These are phyloP conservation scores for Taiozyma sp. DNA, from an alignment of 1,139 yeast genomes.

Conservation along the genomic window DNA sequence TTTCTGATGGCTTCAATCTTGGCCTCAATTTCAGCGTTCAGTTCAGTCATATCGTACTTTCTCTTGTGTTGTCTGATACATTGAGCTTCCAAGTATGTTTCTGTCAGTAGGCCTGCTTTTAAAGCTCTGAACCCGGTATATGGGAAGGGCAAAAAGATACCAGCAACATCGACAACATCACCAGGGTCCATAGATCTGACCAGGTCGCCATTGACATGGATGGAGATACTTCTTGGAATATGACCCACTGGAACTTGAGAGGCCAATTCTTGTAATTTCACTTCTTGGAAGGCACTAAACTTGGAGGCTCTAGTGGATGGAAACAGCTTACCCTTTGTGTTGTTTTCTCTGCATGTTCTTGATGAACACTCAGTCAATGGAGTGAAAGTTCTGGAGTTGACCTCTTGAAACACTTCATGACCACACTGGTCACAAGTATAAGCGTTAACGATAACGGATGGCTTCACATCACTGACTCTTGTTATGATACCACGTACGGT, in stretches of 20 bases:
- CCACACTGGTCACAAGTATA: slow-evolving; percentile 98
- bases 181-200: slow-evolving; percentile 91
- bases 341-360: slow-evolving; percentile 69
- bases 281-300: slow-evolving; percentile 93
- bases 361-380: slow-evolving; percentile 88
- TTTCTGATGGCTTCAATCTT: slow-evolving; percentile 48
- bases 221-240: slow-evolving; percentile 80
- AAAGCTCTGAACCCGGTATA: slow-evolving; percentile 93
- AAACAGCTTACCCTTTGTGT: slow-evolving; percentile 82
- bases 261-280: slow-evolving; percentile 89
- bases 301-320: slow-evolving; percentile 96
- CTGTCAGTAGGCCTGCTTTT: slow-evolving; percentile 88
- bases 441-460: slow-evolving; percentile 85
- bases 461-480: slow-evolving; percentile 94
- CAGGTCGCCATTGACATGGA: slow-evolving; percentile 85
- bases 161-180: slow-evolving; percentile 88
- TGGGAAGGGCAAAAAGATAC: slow-evolving; percentile 90
- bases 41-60: slow-evolving; percentile 65
- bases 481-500: slow-evolving; percentile 94
- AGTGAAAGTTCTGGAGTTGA: slow-evolving; percentile 73
- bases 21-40: slow-evolving; percentile 50
- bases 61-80: slow-evolving; percentile 81
- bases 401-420: slow-evolving; percentile 93
- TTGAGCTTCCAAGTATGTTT: slow-evolving; percentile 90
- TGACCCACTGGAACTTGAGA: slow-evolving; percentile 98